A percentile compares a stretch with the other conserved stretches of the same genome.
Evolutionary conservation across 495 filamentous ascomycete genomes (phyloP).

Genomic region (Saxophila tyrrhenica): DNA sequence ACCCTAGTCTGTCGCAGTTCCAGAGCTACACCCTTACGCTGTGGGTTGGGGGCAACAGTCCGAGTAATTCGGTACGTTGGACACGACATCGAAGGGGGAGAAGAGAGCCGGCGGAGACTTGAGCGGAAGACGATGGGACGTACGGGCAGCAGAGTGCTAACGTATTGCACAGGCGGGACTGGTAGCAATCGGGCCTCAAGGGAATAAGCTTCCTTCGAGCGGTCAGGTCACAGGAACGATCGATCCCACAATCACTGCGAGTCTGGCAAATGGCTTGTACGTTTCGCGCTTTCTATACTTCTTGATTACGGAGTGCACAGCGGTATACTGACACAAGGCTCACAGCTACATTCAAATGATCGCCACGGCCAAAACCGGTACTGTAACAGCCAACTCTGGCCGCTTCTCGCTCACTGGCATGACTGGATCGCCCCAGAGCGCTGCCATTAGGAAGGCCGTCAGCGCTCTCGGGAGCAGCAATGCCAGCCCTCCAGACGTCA

Average conservation of each 20-base stretch:
- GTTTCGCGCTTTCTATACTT: background rate
- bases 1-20: slow-evolving; percentile 41
- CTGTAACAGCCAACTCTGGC: slow-evolving; percentile 46
- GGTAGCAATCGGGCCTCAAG: background rate
- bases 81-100: too few species aligned
- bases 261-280: slow-evolving; percentile 1
- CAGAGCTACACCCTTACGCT: slow-evolving; percentile 50
- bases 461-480: slow-evolving; percentile 26
- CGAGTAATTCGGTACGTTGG: slow-evolving; percentile 18
- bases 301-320: background rate
- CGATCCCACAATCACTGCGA: background rate
- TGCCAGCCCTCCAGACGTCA: slow-evolving; percentile 32
- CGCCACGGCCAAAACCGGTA: slow-evolving; percentile 38
- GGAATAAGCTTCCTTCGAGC: too few species aligned
- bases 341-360: slow-evolving; percentile 55
- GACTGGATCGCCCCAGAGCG: slow-evolving; percentile 47
- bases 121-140: too few species aligned
- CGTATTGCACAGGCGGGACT: background rate
- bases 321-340: background rate
- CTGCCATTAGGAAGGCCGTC: slow-evolving; percentile 36
- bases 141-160: background rate
- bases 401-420: slow-evolving; percentile 58
- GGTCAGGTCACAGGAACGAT: background rate
- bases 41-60: slow-evolving; percentile 50
- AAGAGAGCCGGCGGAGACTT: too few species aligned